Evolutionary conservation across 1,139 yeast species (phyloP).

Genomic region (Sugiyamaella japonica): DNA sequence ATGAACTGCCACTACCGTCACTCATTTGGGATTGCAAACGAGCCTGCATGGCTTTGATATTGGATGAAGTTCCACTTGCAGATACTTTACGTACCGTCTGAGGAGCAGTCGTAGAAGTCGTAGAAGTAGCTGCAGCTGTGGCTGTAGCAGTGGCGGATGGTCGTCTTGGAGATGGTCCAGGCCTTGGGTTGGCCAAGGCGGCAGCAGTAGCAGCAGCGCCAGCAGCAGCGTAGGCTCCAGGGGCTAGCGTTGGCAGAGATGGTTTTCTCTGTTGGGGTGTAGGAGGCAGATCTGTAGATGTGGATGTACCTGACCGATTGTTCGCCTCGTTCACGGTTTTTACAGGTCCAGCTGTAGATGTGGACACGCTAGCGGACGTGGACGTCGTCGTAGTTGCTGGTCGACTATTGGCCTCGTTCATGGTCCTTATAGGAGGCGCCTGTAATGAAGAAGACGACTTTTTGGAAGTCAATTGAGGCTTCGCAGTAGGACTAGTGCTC

Average conservation of each 20-base stretch:
- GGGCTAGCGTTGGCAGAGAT: constrained; percentile 3
- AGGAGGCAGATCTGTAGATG: no score
- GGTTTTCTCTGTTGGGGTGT: constrained; percentile 10
- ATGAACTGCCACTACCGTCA: background rate
- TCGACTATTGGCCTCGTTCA: background rate
- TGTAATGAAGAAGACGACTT: constrained; percentile 9
- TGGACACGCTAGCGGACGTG: no score
- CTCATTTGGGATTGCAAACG: constrained; percentile 11
- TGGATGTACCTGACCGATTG: no score
- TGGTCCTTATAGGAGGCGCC: background rate
- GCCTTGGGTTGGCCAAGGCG: background rate
- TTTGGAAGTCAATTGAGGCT: background rate
- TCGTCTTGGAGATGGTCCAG: constrained; percentile 3
- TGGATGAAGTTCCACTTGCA: constrained; percentile 16
- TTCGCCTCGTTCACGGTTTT: no score
- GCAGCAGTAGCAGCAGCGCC: constrained; percentile 15
- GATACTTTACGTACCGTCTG: constrained; percentile 10
- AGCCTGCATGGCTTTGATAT: constrained; percentile 12
- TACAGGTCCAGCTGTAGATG: no score
- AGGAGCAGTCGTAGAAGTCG: background rate
- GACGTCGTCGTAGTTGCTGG: background rate
- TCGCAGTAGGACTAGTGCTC: background rate
- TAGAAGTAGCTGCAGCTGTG: background rate
- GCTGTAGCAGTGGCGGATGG: background rate
- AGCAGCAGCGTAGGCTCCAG: constrained; percentile 8